phyloP scores from a whole-genome alignment of 2,329 filamentous ascomycete genomes.

The Sodiomyces alkalinus region DNA sequence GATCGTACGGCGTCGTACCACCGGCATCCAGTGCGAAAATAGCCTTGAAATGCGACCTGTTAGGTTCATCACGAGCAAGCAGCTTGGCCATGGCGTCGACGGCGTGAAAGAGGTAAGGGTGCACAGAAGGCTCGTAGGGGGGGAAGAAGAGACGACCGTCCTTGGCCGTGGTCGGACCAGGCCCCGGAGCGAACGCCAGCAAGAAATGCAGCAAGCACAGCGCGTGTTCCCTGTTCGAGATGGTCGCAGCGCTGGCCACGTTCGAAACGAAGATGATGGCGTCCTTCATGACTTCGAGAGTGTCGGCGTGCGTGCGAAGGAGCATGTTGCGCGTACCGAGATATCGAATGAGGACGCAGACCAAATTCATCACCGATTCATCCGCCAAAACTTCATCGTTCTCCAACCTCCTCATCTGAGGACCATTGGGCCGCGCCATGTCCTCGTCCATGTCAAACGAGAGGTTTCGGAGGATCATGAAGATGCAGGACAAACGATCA shows the following conservation, averaged over 20 bases:
- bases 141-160: conserved; percentile 55
- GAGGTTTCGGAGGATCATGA: conserved; percentile 81
- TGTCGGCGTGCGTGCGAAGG: conserved; percentile 67
- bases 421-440: background rate
- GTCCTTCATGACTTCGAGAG: conserved; percentile 95
- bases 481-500: conserved; percentile 77
- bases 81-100: conserved; percentile 86
- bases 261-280: conserved; percentile 81
- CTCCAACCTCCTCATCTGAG: conserved; percentile 1
- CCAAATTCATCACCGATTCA: conserved; percentile 63
- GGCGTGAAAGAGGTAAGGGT: conserved; percentile 79
- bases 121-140: conserved; percentile 62
- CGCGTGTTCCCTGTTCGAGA: conserved; percentile 78
- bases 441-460: conserved; percentile 41
- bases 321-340: conserved; percentile 82
- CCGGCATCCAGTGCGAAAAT: conserved; percentile 63
- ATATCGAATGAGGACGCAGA: conserved; percentile 71
- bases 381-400: conserved; percentile 68
- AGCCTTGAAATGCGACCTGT: conserved; percentile 66
- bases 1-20: conserved; percentile 52
- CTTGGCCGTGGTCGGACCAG: conserved; percentile 43
- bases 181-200: conserved; percentile 73
- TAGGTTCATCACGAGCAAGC: conserved; percentile 84
- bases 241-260: conserved; percentile 61
- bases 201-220: conserved; percentile 78